Evolutionary conservation across 1,139 yeast species (phyloP), one percentile per base, ranked within the genome.

Genomic region (Pneumocystis wakefieldiae): DNA sequence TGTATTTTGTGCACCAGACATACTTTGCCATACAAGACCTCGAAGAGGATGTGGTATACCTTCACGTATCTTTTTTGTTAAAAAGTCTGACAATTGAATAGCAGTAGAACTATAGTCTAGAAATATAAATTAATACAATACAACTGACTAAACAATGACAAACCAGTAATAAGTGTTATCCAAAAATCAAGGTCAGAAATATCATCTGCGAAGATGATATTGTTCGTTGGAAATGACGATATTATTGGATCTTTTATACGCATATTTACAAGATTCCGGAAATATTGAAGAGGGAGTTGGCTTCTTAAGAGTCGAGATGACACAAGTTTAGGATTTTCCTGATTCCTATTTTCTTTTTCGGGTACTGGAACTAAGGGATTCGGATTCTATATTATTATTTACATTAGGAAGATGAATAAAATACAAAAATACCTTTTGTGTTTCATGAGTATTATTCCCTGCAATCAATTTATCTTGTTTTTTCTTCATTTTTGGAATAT

Each of bases 31-130:
- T 24, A 72, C 76, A 35, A 68, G 66, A 14, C 77, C 78, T 28
- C 78, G 70, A 42, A 75, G 66, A 2, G 76, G 74, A 6, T 76
- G 75, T 2, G 78, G 78, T 36, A 75, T 69, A n/a, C 77, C 78
- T 3, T 73, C 70, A 64, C 74, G 70, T 42, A 75, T 71, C 74
- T 68, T 67, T 15, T 66, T 66, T 17, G 67, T 65, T 4, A 68
- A 64, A 36, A 69, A 63, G 39, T 69, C 68, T 35, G 77, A 77
- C n/a, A 73, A 67, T 58, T 69, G 67, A 15, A 69, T 64, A 15
- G 71, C 74, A 7, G 73, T 71, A 28, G 68, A 68, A 8, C 73
- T 70, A 67, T 73, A 75, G 63, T 75, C 74, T 3, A 73, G 68
- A 29, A 74, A 19, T 24, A 48, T 48, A 3, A 12, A 48, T 48